These are phyloP conservation scores for Stephanocyclus meneghinianus DNA, from an alignment of 352 stramenopile genomes.

Conservation along the genomic window DNA sequence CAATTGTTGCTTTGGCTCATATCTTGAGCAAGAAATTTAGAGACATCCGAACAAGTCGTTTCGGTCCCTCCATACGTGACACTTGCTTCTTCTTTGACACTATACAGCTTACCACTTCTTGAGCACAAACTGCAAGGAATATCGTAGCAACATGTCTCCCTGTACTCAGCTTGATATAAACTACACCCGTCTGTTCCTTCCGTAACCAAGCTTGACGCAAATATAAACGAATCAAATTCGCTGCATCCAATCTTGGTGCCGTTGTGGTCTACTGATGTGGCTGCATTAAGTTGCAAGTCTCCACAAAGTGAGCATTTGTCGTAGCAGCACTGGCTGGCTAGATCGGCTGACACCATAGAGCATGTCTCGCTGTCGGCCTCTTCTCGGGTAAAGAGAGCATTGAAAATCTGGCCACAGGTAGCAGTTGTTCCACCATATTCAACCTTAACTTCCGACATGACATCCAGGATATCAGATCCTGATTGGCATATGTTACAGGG, in stretches of 20 bases:
- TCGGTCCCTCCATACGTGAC: constrained; percentile 46
- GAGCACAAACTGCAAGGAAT: constrained; percentile 56
- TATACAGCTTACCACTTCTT: constrained; percentile 45
- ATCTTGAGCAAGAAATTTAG: constrained; percentile 52
- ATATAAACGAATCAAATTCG: constrained; percentile 66
- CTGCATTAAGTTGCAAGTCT: constrained; percentile 45
- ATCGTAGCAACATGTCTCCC: constrained; percentile 54
- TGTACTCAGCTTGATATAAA: constrained; percentile 50
- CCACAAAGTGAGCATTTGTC: constrained; percentile 58
- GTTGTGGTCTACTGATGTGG: constrained; percentile 48
- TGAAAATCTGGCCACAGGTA: constrained; percentile 59
- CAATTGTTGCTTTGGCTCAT: constrained; percentile 60
- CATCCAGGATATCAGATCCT: constrained; percentile 39
- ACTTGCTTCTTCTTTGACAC: constrained; percentile 40
- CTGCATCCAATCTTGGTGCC: constrained; percentile 52
- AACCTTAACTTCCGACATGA: constrained; percentile 44
- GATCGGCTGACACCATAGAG: constrained; percentile 44
- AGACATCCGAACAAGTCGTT: constrained; percentile 51
- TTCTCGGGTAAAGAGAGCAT: constrained; percentile 57
- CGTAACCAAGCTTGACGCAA: constrained; percentile 48
- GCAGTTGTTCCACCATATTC: constrained; percentile 47
- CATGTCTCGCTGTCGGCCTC: constrained; percentile 55
- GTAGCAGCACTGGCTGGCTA: constrained; percentile 54
- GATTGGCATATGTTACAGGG: constrained; percentile 60
- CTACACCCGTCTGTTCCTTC: constrained; percentile 49